Conservation (phyloP, 1,139 yeast genomes). For the Petasospora rhodanensis region DNA sequence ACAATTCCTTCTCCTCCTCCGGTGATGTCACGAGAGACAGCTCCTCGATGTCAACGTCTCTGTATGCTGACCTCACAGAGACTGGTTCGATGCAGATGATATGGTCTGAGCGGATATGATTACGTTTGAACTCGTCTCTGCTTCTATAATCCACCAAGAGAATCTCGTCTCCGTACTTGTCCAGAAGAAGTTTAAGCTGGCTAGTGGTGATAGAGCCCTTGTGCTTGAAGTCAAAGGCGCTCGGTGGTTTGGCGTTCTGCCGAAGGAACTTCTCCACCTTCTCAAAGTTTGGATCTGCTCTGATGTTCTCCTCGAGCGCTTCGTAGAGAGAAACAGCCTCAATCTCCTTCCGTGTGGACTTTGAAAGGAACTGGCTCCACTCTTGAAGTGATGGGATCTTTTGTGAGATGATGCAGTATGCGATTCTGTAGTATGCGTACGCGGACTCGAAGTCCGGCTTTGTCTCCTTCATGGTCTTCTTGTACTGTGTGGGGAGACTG, state of each 20-base stretch:
- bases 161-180: constrained; percentile 25
- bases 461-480: constrained; percentile 7
- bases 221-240: constrained; percentile 14
- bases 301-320: constrained; percentile 3
- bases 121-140: constrained; percentile 49
- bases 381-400: constrained; percentile 23
- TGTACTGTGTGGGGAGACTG: constrained; percentile 12
- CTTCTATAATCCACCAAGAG: constrained; percentile 66
- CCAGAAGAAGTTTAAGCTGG: constrained; percentile 16
- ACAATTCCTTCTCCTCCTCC: constrained; percentile 44
- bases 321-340: constrained; percentile 10
- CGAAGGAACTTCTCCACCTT: constrained; percentile 6
- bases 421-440: constrained; percentile 30
- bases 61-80: constrained; percentile 39
- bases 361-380: constrained; percentile 12
- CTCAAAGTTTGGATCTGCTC: constrained; percentile 6
- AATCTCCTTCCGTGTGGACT: constrained; percentile 10
- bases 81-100: constrained; percentile 72
- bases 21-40: constrained; percentile 52
- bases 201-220: constrained; percentile 11
- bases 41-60: constrained; percentile 58
- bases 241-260: constrained; percentile 5
- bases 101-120: constrained; percentile 54
- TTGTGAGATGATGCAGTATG: constrained; percentile 25
- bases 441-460: constrained; percentile 26